Evolutionary conservation across 441 rosid species (phyloP).

Genomic region (Bruguiera hainesii): DNA sequence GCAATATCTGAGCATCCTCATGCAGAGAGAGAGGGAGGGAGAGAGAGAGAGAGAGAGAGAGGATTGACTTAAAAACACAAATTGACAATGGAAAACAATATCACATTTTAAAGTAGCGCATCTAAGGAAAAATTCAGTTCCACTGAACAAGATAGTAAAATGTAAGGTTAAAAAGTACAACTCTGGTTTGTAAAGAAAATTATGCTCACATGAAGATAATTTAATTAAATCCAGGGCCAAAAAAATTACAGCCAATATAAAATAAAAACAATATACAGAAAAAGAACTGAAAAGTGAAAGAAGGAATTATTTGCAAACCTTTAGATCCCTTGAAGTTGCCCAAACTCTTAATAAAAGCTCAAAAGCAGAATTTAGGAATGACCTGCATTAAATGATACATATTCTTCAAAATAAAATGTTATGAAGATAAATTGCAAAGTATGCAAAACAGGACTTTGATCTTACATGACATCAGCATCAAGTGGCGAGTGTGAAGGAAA

Average conservation of each 20-base stretch:
- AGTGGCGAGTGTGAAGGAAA: conserved; percentile 59
- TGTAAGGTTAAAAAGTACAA: too few species aligned
- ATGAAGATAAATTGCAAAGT: conserved; percentile 11
- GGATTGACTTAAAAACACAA: too few species aligned
- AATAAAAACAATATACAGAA: not conserved
- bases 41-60: too few species aligned
- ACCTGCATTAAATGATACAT: conserved; percentile 52
- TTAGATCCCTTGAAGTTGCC: conserved; percentile 90
- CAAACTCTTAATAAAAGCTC: conserved; percentile 94
- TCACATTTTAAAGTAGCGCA: too few species aligned
- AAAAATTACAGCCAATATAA: not conserved
- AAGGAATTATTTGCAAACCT: conserved; percentile 42
- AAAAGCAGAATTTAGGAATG: conserved; percentile 89
- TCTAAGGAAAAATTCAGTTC: too few species aligned
- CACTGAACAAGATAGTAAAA: too few species aligned
- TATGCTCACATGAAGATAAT: not conserved
- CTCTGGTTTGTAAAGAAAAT: too few species aligned
- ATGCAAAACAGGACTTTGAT: conserved; percentile 28
- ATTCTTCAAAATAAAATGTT: conserved; percentile 18
- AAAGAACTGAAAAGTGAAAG: not conserved
- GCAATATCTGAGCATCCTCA: too few species aligned
- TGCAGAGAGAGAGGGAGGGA: too few species aligned
- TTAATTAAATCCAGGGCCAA: not conserved
- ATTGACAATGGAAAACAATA: too few species aligned
- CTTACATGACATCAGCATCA: conserved; percentile 93